Percentiles rank a stretch among this genome's conserved stretches.
These are phyloP conservation scores for Pulveroboletus sp. DNA, from an alignment of 768 basidiomycete genomes.

Conservation along the genomic window DNA sequence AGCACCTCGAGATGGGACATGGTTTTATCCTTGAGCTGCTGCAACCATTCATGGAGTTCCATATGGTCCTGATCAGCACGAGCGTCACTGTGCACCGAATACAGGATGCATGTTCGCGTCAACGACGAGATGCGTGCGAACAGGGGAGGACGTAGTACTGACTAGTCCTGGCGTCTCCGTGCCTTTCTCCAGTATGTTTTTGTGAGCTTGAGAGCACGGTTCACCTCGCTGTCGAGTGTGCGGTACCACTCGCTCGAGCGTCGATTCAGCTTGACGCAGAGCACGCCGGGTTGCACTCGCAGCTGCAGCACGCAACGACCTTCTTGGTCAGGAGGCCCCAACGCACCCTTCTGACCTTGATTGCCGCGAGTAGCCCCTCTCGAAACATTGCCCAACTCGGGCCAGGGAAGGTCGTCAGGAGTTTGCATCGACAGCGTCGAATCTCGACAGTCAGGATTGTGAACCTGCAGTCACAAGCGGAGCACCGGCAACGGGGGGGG, in stretches of 20 bases:
- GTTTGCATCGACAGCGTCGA: constrained; percentile 34
- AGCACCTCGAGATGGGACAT: constrained; percentile 84
- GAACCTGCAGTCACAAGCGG: constrained; percentile 2
- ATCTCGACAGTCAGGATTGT: constrained; percentile 6
- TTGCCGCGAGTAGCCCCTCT: constrained; percentile 80
- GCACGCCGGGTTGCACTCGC: constrained; percentile 77
- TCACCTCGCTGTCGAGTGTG: constrained; percentile 72
- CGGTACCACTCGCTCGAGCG: constrained; percentile 83
- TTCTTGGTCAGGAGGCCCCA: constrained; percentile 65
- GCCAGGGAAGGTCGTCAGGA: constrained; percentile 78
- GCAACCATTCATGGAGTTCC: constrained; percentile 85
- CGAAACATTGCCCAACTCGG: constrained; percentile 80
- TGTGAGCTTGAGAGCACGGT: constrained; percentile 74
- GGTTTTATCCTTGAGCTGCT: constrained; percentile 83
- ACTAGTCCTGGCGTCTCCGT: constrained; percentile 72
- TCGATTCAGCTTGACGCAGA: constrained; percentile 68
- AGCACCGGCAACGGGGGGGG: constrained; percentile 7
- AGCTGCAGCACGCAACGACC: constrained; percentile 77
- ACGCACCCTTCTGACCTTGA: constrained; percentile 79
- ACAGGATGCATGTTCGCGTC: constrained; percentile 3
- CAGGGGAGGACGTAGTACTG: constrained; percentile 8
- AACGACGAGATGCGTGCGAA: background rate
- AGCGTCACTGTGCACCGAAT: constrained; percentile 41
- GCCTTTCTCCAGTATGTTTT: constrained; percentile 86
- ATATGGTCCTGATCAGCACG: constrained; percentile 85